These are phyloP conservation scores for Cynara cardunculus DNA, from an alignment of 129 eudicot species.

Conservation along the genomic window DNA sequence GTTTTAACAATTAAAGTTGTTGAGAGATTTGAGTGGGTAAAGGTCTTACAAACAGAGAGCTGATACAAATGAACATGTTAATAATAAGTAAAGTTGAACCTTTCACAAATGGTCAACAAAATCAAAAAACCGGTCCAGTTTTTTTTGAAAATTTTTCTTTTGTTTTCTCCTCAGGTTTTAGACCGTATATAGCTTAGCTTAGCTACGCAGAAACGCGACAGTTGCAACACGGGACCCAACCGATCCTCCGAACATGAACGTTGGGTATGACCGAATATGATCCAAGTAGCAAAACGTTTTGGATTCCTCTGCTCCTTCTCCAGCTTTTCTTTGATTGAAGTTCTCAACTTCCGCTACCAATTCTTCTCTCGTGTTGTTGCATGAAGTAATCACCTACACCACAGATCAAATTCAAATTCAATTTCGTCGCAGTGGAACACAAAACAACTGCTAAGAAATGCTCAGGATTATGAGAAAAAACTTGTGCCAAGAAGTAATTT, in stretches of 20 bases:
- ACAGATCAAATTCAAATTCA: conserved; percentile 1
- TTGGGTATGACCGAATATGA: conserved; percentile 88
- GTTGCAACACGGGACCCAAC: conserved; percentile 97
- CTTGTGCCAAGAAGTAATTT: neutral
- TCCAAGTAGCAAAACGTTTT: conserved; percentile 64
- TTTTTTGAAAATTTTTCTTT: neutral
- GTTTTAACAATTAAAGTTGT: neutral
- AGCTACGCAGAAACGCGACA: conserved; percentile 81
- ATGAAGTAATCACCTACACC: conserved; percentile 82
- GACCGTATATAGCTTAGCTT: neutral
- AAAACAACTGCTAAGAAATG: neutral
- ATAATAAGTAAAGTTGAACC: neutral
- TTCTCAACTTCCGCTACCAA: conserved; percentile 79
- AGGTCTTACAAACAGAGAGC: neutral
- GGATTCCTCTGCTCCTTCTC: conserved; percentile 35
- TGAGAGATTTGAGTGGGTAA: neutral
- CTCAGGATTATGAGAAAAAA: neutral
- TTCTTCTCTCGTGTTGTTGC: conserved; percentile 89
- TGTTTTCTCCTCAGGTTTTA: neutral
- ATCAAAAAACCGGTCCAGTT: neutral
- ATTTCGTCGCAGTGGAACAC: neutral
- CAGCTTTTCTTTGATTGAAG: conserved; percentile 58
- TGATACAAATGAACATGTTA: neutral
- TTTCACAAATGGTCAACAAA: neutral
- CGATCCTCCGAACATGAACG: conserved; percentile 94